Evolutionary conservation across 208 protist genomes (phyloP).

Genomic region (Wallacemonas rigidus): DNA sequence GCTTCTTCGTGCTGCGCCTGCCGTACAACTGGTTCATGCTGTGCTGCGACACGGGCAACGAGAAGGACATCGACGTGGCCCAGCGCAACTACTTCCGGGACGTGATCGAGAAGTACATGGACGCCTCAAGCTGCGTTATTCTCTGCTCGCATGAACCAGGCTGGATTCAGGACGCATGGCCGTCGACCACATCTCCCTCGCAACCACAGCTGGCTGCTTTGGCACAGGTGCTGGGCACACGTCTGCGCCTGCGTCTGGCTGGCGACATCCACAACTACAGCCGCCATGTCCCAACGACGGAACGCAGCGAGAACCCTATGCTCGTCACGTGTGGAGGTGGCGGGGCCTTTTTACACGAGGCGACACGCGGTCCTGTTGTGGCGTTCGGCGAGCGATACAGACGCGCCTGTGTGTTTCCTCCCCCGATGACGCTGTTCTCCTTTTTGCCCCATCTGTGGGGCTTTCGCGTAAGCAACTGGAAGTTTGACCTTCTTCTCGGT

Average conservation of each 20-base stretch:
- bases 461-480: conserved; percentile 47
- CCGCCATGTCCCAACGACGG: conserved; percentile 27
- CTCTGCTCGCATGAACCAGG: conserved; percentile 36
- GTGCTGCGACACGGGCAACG: conserved; percentile 76
- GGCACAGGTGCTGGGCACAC: conserved; percentile 31
- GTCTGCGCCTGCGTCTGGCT: conserved; percentile 31
- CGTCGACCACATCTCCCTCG: neutral
- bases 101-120: conserved; percentile 67
- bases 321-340: conserved; percentile 45
- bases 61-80: conserved; percentile 72
- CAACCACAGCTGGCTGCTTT: conserved; percentile 29
- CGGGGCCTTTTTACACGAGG: conserved; percentile 46
- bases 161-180: conserved; percentile 45
- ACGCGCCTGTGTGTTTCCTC: conserved; percentile 26
- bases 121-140: conserved; percentile 34
- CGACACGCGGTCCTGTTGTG: conserved; percentile 20
- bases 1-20: conserved; percentile 79
- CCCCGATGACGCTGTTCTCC: conserved; percentile 12
- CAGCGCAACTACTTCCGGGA: conserved; percentile 88
- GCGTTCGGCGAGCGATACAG: conserved; percentile 27
- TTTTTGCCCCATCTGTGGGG: conserved; percentile 30
- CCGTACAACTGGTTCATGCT: conserved; percentile 88
- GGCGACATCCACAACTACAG: conserved; percentile 62
- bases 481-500: conserved; percentile 46
- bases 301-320: conserved; percentile 20